A percentile compares a stretch with the other conserved stretches of the same genome.
Conservation (phyloP, 441 rosid genomes). For the Brassica balearica region DNA sequence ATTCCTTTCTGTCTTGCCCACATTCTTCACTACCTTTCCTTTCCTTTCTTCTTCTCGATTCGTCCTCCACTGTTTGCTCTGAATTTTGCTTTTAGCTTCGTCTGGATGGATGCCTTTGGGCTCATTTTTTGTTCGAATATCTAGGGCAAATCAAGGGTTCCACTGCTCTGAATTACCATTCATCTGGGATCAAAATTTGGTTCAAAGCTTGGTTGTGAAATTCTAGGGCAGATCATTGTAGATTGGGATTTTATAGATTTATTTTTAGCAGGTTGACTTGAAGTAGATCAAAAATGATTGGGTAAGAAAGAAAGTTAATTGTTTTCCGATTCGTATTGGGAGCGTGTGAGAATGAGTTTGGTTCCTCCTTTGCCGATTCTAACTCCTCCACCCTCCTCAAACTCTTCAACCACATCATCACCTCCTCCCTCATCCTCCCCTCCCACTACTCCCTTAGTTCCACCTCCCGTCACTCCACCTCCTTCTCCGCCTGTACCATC, state of each 20-base stretch:
- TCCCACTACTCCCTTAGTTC: slow-evolving; percentile 54
- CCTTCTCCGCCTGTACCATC: slow-evolving; percentile 60
- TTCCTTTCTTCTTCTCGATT: slow-evolving; percentile 13
- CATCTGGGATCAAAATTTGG: neutral
- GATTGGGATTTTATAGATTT: slow-evolving; percentile 3
- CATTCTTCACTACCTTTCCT: slow-evolving; percentile 2
- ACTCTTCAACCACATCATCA: slow-evolving; percentile 46
- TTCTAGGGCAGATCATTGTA: slow-evolving; percentile 13
- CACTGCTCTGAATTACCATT: slow-evolving; percentile 8
- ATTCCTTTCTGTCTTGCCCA: slow-evolving; percentile 32
- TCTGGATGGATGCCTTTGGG: neutral
- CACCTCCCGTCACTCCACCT: slow-evolving; percentile 52
- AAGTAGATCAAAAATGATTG: slow-evolving; percentile 13
- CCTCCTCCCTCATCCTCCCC: slow-evolving; percentile 56
- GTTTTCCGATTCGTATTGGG: slow-evolving; percentile 22
- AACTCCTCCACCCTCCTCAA: slow-evolving; percentile 43
- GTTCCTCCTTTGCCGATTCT: slow-evolving; percentile 49
- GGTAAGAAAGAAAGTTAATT: slow-evolving; percentile 11
- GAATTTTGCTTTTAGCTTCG: slow-evolving; percentile 1
- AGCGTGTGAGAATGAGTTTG: slow-evolving; percentile 53
- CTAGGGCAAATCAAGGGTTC: slow-evolving; percentile 8
- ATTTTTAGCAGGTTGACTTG: slow-evolving; percentile 18
- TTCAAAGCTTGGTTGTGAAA: slow-evolving; percentile 16
- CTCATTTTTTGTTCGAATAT: neutral
- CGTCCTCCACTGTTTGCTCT: slow-evolving; percentile 24